A percentile compares a stretch with the other conserved stretches of the same genome.
Conservation (phyloP, 106 monocot species). For the Xerophyta viscosa region DNA sequence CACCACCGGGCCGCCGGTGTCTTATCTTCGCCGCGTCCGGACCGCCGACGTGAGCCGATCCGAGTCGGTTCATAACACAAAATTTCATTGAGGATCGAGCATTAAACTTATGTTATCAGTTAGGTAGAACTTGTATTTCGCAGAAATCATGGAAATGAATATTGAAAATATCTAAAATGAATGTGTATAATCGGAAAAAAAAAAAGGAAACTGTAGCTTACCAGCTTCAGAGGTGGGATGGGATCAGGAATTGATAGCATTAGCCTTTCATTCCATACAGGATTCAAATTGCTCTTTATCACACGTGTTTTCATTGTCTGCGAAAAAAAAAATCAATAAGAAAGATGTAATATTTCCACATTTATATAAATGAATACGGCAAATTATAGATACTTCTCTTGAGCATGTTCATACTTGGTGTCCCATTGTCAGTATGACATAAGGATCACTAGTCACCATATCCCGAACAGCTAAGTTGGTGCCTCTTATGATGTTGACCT, state of each 20-base stretch:
- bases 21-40: too few species aligned
- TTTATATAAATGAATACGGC: neutral
- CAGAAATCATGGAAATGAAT: too few species aligned
- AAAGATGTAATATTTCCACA: neutral
- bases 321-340: constrained; percentile 8
- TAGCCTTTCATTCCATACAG: constrained; percentile 83
- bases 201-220: constrained; percentile 27
- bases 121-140: too few species aligned
- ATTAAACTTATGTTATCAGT: too few species aligned
- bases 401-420: constrained; percentile 50
- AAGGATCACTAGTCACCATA: constrained; percentile 85
- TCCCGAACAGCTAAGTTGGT: constrained; percentile 81
- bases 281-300: constrained; percentile 86
- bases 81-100: too few species aligned
- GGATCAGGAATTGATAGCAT: constrained; percentile 88
- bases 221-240: constrained; percentile 72
- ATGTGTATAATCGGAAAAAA: too few species aligned
- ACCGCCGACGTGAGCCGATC: too few species aligned
- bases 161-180: too few species aligned
- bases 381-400: neutral
- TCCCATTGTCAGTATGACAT: constrained; percentile 72
- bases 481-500: constrained; percentile 78
- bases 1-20: too few species aligned
- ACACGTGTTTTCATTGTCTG: constrained; percentile 92
- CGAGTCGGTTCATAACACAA: too few species aligned